Evolutionary conservation across 108 stramenopile species (phyloP).

Genomic region (Skeletonema menzelii): DNA sequence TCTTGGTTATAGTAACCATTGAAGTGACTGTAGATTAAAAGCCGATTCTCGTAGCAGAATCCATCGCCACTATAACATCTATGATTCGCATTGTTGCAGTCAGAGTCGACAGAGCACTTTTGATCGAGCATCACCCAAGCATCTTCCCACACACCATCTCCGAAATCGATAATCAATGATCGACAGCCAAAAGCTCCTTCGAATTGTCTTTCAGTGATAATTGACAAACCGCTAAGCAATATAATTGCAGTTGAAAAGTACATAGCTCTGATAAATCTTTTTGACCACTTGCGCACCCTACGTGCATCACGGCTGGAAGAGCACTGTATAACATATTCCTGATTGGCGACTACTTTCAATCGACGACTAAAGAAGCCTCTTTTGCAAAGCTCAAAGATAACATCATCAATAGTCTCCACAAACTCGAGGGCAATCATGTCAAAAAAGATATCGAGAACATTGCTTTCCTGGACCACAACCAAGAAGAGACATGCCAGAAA

Average conservation of each 20-base stretch:
- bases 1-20: background rate
- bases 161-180: background rate
- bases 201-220: background rate
- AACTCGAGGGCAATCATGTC: slow-evolving; percentile 13
- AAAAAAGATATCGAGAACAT: slow-evolving; percentile 22
- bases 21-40: slow-evolving; percentile 3
- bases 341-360: background rate
- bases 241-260: background rate
- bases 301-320: background rate
- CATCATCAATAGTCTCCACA: slow-evolving; percentile 19
- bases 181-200: background rate
- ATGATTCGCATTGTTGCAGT: background rate
- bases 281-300: background rate
- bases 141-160: slow-evolving; percentile 6
- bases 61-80: background rate
- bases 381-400: slow-evolving; percentile 6
- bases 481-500: slow-evolving; percentile 6
- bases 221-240: background rate
- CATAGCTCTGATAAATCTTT: background rate
- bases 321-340: background rate
- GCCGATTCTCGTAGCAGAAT: background rate
- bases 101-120: background rate
- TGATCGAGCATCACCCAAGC: background rate
- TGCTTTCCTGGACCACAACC: background rate
- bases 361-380: background rate